A percentile compares a stretch with the other conserved stretches of the same genome.
phyloP scores from a whole-genome alignment of 192 early-diverging fungal species.

The Diversispora eburnea region DNA sequence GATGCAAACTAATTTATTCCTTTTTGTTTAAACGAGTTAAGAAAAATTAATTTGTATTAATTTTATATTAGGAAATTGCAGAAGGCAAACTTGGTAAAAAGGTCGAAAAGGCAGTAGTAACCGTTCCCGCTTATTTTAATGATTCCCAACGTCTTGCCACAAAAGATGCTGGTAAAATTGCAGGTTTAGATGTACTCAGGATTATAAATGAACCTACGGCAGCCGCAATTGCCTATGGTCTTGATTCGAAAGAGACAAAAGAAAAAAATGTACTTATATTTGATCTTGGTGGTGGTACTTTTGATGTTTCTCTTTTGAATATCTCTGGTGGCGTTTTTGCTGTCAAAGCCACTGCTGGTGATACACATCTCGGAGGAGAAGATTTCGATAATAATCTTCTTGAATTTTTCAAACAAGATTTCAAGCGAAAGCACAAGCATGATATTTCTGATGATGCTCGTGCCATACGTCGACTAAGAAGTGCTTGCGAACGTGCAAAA shows the following conservation, averaged over 20 bases:
- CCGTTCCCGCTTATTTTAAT: conserved; percentile 94
- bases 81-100: conserved; percentile 76
- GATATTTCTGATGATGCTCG: conserved; percentile 77
- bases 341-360: conserved; percentile 77
- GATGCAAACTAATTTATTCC: neutral
- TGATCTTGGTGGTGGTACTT: conserved; percentile 84
- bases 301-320: conserved; percentile 81
- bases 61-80: conserved; percentile 53
- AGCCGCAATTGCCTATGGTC: conserved; percentile 82
- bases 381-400: conserved; percentile 83
- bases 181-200: conserved; percentile 81
- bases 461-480: conserved; percentile 86
- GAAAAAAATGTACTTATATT: conserved; percentile 75
- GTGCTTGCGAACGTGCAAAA: conserved; percentile 94
- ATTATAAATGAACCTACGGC: conserved; percentile 93
- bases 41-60: neutral
- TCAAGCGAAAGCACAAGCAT: conserved; percentile 83
- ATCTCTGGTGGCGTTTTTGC: conserved; percentile 76
- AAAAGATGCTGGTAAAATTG: conserved; percentile 86
- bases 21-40: neutral
- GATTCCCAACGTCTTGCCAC: conserved; percentile 86
- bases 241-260: conserved; percentile 72
- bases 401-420: conserved; percentile 86
- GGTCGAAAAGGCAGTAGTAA: conserved; percentile 90
- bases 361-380: conserved; percentile 82